Base-by-base conservation (phyloP, 495 filamentous ascomycete genomes). In the Penicillium tannophilum region DNA sequence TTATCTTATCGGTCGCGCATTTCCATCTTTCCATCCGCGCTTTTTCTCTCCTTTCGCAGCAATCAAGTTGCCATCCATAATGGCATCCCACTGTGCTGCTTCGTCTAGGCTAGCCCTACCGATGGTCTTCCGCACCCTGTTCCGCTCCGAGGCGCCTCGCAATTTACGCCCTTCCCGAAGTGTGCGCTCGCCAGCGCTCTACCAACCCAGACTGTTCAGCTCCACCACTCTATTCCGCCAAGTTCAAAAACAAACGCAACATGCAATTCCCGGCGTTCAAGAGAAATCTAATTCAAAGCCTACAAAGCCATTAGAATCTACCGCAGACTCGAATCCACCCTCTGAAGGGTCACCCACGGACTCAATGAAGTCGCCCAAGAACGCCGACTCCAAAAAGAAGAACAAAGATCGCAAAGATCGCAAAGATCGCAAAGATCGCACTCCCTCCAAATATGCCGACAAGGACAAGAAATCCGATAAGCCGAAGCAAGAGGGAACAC, bases 51-150 rank as follows among this genome's bases (percentile, higher is more conserved):
- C 35, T 30, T 52, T 52, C 12, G 16, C 28, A 31, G n/a, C 23
- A 39, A 2, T n/a, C n/a, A 24, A 51, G 5, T 9, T 3, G n/a
- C 4, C 8, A 30, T 41, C 23, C 8, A 55, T 5, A 14, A 55
- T 55, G 53, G 53, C 53, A 46, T 43, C 52, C 12, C 51, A 59
- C 23, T 74, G 72, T 39, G 54, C 59, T 31, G 56, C 60, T 0
- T 69, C 73, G 2, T 61, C 72, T 4, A 67, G 43, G 12, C 20
- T 71, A 56, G 63, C 68, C 3, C 41, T 75, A 5, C 59, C 70
- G 12, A 58, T 50, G 0, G 30, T 70, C 17, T 42, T 75, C 19
- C 65, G 63, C 33, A 60, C 59, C 50, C 43, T 68, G 33, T 62
- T 71, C 50, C 64, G 61, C 43, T 59, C 67, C 6, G 64, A 75